Base-by-base conservation (phyloP, 2,329 filamentous ascomycete genomes). In the Lachnellula cervina region DNA sequence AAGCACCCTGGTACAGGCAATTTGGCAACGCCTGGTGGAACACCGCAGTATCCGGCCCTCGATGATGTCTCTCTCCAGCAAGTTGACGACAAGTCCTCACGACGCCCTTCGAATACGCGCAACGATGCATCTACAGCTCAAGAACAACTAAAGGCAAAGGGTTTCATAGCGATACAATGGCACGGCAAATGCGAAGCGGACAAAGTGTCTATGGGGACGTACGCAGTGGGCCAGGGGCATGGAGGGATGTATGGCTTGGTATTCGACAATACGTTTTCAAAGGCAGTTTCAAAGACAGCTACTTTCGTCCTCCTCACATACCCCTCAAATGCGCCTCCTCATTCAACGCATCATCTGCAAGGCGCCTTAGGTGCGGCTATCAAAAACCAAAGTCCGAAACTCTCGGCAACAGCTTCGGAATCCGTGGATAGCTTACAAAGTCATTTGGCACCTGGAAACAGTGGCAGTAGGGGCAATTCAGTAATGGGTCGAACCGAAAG, bases 211-310 rank as follows among this genome's bases (percentile, higher is more conserved):
- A 90, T 93, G 72, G 94, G 93, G 34, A 94, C 87, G 19, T 90
- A 90, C 70, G 88, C 96, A 68, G 89, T 97, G 23, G 76, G 77
- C 0, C 67, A 76, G 7, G 84, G 84, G 35, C 84, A 94, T 61
- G 89, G 86, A 23, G 94, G 94, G 68, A 97, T 96, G 83, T 99
- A 96, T 70, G 94, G 92, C 55, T 78, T 99, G 59, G 90, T 97
- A 34, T 96, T 99, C 69, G 94, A 99, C 81, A 99, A 99, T 69
- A 99, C 94, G 28, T 99, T 99, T 71, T 96, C 92, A 58, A 97
- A 97, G 75, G 89, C 87, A 71, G 87, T 89, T 43, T 94, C 92
- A 52, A 99, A 99, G 75, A 96, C 88, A 32, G 91, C 91, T 19
- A 97, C 93, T 7, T 90, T 99, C 68, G 92, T 97, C 37, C 83